Evolutionary conservation across 768 basidiomycete species (phyloP).

Genomic region (Holtermanniella nyarrowii): DNA sequence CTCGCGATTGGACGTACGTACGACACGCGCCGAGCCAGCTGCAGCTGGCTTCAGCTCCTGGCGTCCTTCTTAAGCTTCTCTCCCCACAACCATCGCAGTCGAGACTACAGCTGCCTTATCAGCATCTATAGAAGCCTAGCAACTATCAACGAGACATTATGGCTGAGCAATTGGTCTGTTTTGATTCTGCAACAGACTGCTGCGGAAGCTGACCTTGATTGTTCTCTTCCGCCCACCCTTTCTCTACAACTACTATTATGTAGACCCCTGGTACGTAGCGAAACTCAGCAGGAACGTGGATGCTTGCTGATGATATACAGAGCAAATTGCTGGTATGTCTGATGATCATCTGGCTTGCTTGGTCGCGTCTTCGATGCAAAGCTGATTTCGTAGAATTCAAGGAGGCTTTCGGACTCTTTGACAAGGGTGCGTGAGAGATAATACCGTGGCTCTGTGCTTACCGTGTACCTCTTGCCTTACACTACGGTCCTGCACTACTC

Average conservation of each 20-base stretch:
- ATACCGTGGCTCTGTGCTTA: background rate
- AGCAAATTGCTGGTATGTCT: slow-evolving; percentile 76
- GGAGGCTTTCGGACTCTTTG: slow-evolving; percentile 96
- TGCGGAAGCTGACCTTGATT: slow-evolving; percentile 1
- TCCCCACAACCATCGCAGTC: no score
- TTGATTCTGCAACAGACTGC: background rate
- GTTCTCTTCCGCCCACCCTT: background rate
- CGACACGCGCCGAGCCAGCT: no score
- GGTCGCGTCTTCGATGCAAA: background rate
- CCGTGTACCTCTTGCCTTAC: slow-evolving; percentile 1
- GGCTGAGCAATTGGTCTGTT: slow-evolving; percentile 51
- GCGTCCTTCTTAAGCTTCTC: no score
- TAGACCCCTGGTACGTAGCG: background rate
- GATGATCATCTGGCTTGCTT: background rate
- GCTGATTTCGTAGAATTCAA: slow-evolving; percentile 71
- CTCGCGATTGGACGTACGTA: no score
- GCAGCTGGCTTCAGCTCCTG: no score
- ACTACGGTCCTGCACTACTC: background rate
- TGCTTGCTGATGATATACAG: slow-evolving; percentile 42
- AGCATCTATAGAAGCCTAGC: no score
- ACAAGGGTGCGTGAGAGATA: slow-evolving; percentile 58
- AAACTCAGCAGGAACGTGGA: background rate
- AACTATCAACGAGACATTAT: slow-evolving; percentile 42
- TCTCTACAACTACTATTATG: background rate
- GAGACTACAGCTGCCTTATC: no score